Evolutionary conservation across 1,284 basidiomycete genomes (phyloP).

Genomic region (Cryptococcus sp.): DNA sequence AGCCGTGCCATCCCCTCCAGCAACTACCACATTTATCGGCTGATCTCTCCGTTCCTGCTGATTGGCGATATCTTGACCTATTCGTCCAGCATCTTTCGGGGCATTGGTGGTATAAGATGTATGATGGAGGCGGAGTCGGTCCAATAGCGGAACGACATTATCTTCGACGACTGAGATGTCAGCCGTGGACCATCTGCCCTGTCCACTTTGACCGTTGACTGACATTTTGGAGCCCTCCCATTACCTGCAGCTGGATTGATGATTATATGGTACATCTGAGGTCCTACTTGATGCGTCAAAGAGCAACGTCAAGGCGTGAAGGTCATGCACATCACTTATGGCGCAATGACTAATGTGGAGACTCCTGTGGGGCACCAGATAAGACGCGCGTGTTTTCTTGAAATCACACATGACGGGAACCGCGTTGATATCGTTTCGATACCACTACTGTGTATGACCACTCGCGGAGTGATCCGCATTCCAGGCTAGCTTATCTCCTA

Average conservation of each 20-base stretch:
- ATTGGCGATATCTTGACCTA: slow-evolving; percentile 17
- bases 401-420: neutral
- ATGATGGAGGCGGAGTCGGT: slow-evolving; percentile 36
- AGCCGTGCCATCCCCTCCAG: slow-evolving; percentile 86
- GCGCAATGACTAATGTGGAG: too few species aligned
- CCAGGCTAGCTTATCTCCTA: too few species aligned
- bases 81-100: slow-evolving; percentile 58
- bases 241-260: slow-evolving; percentile 37
- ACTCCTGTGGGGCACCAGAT: neutral
- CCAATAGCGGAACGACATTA: slow-evolving; percentile 64
- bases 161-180: slow-evolving; percentile 52
- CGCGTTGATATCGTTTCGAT: neutral
- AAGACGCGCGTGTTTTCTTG: neutral
- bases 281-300: too few species aligned
- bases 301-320: too few species aligned
- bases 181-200: neutral
- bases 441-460: too few species aligned
- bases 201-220: slow-evolving; percentile 3
- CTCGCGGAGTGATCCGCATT: too few species aligned
- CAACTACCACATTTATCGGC: slow-evolving; percentile 57
- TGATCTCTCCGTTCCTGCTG: neutral
- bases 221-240: slow-evolving; percentile 27
- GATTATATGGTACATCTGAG: slow-evolving; percentile 18
- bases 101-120: slow-evolving; percentile 54
- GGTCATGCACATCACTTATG: too few species aligned